Evolutionary conservation across 768 basidiomycete species (phyloP), one percentile per base, ranked within the genome.

Genomic region (Termitomyces sp.): DNA sequence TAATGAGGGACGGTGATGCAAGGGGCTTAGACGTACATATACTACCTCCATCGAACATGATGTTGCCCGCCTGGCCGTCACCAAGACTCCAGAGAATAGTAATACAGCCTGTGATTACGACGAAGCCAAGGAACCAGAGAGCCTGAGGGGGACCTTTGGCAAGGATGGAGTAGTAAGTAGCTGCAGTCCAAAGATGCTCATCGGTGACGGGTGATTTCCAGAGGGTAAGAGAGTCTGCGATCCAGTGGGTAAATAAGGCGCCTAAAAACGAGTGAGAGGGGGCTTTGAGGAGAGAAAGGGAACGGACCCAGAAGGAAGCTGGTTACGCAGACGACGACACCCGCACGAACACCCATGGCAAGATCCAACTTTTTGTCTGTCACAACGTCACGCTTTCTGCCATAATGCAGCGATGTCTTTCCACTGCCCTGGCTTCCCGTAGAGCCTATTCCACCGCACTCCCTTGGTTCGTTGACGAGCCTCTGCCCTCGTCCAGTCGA

Each of bases 41-140:
- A 70, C 91, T 93, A 51, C 88, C 92, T 26, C 92, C 91, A 66
- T 94, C 92, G 64, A 94, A 94, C 91, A 94, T 93, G 68, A 94
- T 77, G 71, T 94, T 93, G 33, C 85, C 89, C 2, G 91, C 91
- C 62, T 83, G 74, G 8, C 88, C 83, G 60, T 93, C 90, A 34
- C 83, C 77, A 60, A 93, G 76, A 70, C 89, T 93, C 85, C 86
- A 89, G 26, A 91, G 75, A 50, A 93, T 84, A 46, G 87, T 88
- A 32, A 77, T 71, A 2, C 76, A 87, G 4, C 91, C 91, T 33
- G 87, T 71, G 5, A 76, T 37, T 32, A 85, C 80, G 42, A 91
- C 72, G 18, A 75, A 74, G n/a, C 72, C 76, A 46, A 90, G 77
- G 50, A 85, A 66, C 60, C 85, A 89, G 53, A 82, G 74, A 53